These are phyloP conservation scores for Penicillium sp. DNA, from an alignment of 2,329 filamentous ascomycete genomes.

Conservation along the genomic window DNA sequence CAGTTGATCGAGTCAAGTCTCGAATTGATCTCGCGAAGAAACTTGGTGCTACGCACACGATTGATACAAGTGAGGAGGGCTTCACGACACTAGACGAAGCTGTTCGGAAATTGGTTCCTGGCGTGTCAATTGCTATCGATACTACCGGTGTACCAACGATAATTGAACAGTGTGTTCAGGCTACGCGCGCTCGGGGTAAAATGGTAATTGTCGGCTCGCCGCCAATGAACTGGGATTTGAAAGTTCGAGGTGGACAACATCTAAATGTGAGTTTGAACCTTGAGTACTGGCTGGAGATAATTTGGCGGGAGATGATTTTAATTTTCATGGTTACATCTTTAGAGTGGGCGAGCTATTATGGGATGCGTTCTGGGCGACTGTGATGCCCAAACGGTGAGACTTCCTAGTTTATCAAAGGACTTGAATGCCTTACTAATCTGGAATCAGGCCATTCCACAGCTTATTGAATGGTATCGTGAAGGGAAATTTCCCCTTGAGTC, in stretches of 20 bases:
- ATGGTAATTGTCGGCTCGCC: constrained; percentile 54
- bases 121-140: constrained; percentile 19
- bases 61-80: constrained; percentile 32
- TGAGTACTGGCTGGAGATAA: not conserved
- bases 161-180: constrained; percentile 19
- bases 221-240: constrained; percentile 32
- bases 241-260: not conserved
- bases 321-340: not conserved
- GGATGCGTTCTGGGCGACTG: constrained; percentile 22
- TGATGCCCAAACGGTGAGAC: constrained; percentile 3
- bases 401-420: not conserved
- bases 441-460: constrained; percentile 13
- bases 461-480: constrained; percentile 22
- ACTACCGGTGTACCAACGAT: constrained; percentile 17
- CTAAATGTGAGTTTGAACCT: constrained; percentile 5
- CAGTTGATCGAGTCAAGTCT: constrained; percentile 34
- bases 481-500: constrained; percentile 17
- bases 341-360: constrained; percentile 15
- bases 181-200: constrained; percentile 44
- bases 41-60: constrained; percentile 41
- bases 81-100: constrained; percentile 8
- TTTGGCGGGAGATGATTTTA: not conserved
- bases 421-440: not conserved
- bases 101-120: constrained; percentile 6
- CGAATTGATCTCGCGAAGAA: constrained; percentile 38